A percentile compares a stretch with the other conserved stretches of the same genome.
These are phyloP conservation scores for Naegleria lovaniensis DNA, from an alignment of 208 protist genomes.

Conservation along the genomic window DNA sequence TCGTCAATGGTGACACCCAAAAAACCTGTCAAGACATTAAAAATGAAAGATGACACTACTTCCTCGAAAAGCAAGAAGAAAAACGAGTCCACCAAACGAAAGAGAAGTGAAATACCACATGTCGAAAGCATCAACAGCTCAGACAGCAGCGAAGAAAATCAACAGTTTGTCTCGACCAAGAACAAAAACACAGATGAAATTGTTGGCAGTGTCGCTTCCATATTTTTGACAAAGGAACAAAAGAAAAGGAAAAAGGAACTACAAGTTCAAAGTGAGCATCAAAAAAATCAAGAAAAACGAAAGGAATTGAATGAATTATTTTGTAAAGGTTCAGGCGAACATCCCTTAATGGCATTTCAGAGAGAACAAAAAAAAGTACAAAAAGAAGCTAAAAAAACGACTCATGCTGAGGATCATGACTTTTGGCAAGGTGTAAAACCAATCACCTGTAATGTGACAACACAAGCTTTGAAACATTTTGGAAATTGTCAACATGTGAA, in stretches of 20 bases:
- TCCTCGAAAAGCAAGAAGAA: not conserved
- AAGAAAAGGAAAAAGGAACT: not conserved
- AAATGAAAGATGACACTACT: not conserved
- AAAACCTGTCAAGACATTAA: not conserved
- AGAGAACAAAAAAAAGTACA: not conserved
- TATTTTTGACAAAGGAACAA: conserved; percentile 2
- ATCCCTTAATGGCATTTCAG: not conserved
- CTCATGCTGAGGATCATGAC: not conserved
- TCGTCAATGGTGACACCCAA: no score
- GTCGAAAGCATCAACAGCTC: not conserved
- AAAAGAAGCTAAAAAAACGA: not conserved
- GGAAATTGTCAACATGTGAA: not conserved
- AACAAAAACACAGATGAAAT: not conserved
- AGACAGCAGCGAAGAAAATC: not conserved
- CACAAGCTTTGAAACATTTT: not conserved
- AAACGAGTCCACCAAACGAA: not conserved
- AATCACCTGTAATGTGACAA: not conserved
- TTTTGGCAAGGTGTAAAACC: not conserved
- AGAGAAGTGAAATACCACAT: not conserved
- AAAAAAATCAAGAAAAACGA: not conserved
- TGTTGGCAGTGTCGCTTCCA: not conserved
- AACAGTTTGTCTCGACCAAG: not conserved
- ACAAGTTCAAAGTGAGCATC: not conserved
- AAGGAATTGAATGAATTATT: not conserved
- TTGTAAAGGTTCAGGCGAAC: not conserved